A percentile compares a stretch with the other conserved stretches of the same genome.
phyloP scores from a whole-genome alignment of 2,329 filamentous ascomycete genomes.

The Pyricularia grisea region DNA sequence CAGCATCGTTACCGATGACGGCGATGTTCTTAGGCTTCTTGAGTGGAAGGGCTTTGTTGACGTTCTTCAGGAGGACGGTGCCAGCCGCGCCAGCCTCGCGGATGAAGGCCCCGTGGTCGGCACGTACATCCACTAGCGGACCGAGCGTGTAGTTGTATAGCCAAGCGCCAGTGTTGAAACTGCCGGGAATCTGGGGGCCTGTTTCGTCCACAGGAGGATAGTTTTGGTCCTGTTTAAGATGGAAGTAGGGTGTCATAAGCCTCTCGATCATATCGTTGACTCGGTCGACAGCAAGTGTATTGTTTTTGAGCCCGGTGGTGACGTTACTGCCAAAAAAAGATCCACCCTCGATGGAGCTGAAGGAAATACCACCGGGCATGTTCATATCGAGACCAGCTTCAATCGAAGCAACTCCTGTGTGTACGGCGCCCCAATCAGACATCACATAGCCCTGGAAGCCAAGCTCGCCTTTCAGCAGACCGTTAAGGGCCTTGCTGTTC shows the following conservation, averaged over 20 bases:
- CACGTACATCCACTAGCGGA: not conserved
- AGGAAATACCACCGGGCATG: slow-evolving; percentile 29
- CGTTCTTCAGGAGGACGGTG: slow-evolving; percentile 67
- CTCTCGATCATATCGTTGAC: slow-evolving; percentile 54
- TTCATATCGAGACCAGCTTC: slow-evolving; percentile 39
- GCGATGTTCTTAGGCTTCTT: slow-evolving; percentile 46
- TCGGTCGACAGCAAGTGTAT: slow-evolving; percentile 59
- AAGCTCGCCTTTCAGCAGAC: slow-evolving; percentile 62
- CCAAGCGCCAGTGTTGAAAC: slow-evolving; percentile 34
- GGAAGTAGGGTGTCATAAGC: slow-evolving; percentile 44
- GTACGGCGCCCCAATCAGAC: slow-evolving; percentile 41
- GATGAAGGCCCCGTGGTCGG: slow-evolving; percentile 39
- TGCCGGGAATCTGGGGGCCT: slow-evolving; percentile 28
- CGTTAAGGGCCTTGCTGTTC: slow-evolving; percentile 63
- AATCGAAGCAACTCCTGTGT: slow-evolving; percentile 27
- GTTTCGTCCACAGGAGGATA: slow-evolving; percentile 35
- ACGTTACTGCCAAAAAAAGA: slow-evolving; percentile 50
- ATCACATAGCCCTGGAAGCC: slow-evolving; percentile 76
- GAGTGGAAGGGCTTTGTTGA: slow-evolving; percentile 48
- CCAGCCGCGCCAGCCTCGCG: slow-evolving; percentile 46
- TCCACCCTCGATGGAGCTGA: slow-evolving; percentile 10
- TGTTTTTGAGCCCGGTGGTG: slow-evolving; percentile 64
- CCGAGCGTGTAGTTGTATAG: slow-evolving; percentile 22
- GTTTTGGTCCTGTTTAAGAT: slow-evolving; percentile 35
- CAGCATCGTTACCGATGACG: slow-evolving; percentile 49